Conservation (phyloP, 805 yeast species). For the Nakazawaea populi region DNA sequence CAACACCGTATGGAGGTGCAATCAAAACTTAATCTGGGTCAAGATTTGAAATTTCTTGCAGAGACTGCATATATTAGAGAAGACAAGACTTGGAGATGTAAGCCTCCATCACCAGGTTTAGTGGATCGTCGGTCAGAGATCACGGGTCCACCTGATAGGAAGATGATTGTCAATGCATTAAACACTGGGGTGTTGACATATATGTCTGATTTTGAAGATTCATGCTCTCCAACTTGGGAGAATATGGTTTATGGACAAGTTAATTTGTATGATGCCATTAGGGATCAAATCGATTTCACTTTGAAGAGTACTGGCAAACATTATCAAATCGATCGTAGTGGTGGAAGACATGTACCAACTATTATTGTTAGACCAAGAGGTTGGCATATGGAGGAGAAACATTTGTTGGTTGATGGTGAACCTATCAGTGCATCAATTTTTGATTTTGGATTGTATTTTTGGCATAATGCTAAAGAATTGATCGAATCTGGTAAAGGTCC, state of each 20-base stretch:
- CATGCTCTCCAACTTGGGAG: conserved; percentile 79
- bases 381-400: conserved; percentile 79
- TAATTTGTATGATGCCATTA: conserved; percentile 68
- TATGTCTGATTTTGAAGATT: conserved; percentile 85
- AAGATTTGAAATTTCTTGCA: conserved; percentile 54
- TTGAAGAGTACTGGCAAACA: conserved; percentile 29
- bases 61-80: conserved; percentile 68
- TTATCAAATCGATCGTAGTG: conserved; percentile 36
- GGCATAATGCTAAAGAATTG: conserved; percentile 62
- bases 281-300: conserved; percentile 56
- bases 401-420: conserved; percentile 64
- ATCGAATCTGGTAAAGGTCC: conserved; percentile 69
- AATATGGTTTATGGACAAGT: conserved; percentile 79
- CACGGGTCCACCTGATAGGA: conserved; percentile 82
- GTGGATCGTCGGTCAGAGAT: conserved; percentile 74
- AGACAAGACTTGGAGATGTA: conserved; percentile 73
- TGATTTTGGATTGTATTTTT: conserved; percentile 76
- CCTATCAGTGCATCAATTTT: conserved; percentile 73
- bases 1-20: conserved; percentile 60
- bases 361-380: conserved; percentile 85
- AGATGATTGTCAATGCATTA: conserved; percentile 78
- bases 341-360: conserved; percentile 62
- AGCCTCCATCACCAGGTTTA: conserved; percentile 65
- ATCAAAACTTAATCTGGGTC: conserved; percentile 54
- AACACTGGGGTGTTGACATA: conserved; percentile 76